Percentiles rank a stretch among this genome's conserved stretches.
Evolutionary conservation across 768 basidiomycete species (phyloP).

Genomic region (Hericium rajendrae): DNA sequence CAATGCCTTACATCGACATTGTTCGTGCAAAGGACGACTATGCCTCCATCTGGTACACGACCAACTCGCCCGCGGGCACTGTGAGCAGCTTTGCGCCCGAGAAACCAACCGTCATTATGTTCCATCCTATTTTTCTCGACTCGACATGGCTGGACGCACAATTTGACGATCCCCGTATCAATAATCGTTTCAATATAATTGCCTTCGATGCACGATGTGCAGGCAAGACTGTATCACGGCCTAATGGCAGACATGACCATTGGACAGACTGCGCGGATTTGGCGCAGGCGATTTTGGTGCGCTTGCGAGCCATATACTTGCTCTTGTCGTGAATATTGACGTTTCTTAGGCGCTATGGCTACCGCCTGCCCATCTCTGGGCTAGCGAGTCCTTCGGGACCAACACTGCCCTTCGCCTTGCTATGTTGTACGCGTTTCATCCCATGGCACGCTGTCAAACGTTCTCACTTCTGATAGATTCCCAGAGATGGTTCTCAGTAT

Average conservation of each 20-base stretch:
- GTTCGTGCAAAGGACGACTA: conserved; percentile 11
- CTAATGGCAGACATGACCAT: conserved; percentile 16
- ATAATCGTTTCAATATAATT: conserved; percentile 17
- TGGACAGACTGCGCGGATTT: conserved; percentile 22
- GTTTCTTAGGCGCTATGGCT: conserved; percentile 13
- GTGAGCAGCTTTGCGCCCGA: conserved; percentile 16
- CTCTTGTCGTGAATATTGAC: too few relatives aligned
- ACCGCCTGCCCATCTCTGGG: conserved; percentile 20
- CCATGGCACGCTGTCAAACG: neutral
- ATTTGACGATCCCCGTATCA: conserved; percentile 19
- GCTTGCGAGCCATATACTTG: neutral
- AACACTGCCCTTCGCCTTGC: conserved; percentile 18
- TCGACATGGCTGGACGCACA: conserved; percentile 18
- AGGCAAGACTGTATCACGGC: conserved; percentile 13
- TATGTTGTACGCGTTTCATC: conserved; percentile 5
- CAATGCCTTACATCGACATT: conserved; percentile 16
- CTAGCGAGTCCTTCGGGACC: conserved; percentile 16
- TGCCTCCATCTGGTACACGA: conserved; percentile 20
- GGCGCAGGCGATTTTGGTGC: conserved; percentile 15
- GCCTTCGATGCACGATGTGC: conserved; percentile 20
- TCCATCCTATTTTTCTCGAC: conserved; percentile 20
- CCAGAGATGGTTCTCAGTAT: conserved; percentile 15
- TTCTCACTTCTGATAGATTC: conserved; percentile 3
- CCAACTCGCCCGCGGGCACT: conserved; percentile 17
- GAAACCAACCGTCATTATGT: conserved; percentile 19